These are phyloP conservation scores for Kwoniella sp. DNA, from an alignment of 768 basidiomycete genomes.

Conservation along the genomic window DNA sequence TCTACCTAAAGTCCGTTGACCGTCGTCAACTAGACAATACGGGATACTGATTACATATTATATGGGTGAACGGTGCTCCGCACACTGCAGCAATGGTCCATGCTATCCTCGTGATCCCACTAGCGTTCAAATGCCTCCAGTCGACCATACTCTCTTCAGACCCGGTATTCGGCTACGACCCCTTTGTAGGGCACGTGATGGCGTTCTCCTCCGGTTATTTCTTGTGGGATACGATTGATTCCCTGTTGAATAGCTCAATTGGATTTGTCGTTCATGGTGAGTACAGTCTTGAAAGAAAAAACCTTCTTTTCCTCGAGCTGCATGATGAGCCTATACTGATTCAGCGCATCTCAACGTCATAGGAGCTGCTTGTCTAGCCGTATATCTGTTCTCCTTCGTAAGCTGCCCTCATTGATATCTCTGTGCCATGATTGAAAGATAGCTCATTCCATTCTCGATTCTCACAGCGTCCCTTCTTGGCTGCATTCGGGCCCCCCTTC, in stretches of 20 bases:
- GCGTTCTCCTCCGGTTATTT: conserved; percentile 74
- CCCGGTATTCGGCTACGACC: conserved; percentile 75
- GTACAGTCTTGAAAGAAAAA: conserved; percentile 23
- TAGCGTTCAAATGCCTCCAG: conserved; percentile 64
- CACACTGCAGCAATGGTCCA: conserved; percentile 66
- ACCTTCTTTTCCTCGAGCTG: too few relatives aligned
- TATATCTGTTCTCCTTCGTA: conserved; percentile 73
- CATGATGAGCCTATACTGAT: too few relatives aligned
- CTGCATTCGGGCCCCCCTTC: conserved; percentile 76
- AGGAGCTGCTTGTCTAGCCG: conserved; percentile 67
- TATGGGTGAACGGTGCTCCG: too few relatives aligned
- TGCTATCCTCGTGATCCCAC: conserved; percentile 67
- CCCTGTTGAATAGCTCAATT: conserved; percentile 67
- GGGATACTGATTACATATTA: not conserved
- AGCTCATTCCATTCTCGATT: not conserved
- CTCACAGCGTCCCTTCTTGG: conserved; percentile 67
- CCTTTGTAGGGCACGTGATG: conserved; percentile 62
- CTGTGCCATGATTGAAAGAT: conserved; percentile 16
- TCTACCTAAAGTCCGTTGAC: not conserved
- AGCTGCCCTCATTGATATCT: conserved; percentile 40
- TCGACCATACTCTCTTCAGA: conserved; percentile 62
- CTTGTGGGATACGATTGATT: conserved; percentile 76
- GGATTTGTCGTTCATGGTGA: conserved; percentile 78
- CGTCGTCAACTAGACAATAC: not conserved
- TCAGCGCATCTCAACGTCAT: not conserved